Evolutionary conservation across 495 filamentous ascomycete species (phyloP), one percentile per base, ranked within the genome.

Genomic region (Xylaria telfairii): DNA sequence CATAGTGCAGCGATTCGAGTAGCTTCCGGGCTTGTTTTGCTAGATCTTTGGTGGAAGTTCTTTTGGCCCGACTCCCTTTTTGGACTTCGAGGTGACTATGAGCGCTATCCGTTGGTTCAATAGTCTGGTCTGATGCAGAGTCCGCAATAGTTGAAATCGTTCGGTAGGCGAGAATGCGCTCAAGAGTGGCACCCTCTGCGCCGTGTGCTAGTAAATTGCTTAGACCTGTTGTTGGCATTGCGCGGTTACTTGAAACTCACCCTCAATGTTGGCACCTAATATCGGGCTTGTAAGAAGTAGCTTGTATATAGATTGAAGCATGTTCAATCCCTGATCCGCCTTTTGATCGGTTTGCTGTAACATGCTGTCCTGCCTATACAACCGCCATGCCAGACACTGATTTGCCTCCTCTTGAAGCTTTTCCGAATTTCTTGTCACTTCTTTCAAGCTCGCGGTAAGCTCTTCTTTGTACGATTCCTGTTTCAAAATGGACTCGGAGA

Each of bases 391-490:
- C 17, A 41, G 49, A 19, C 65, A 67, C 5, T 67, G 65, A 4
- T 26, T 39, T 28, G 65, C 65, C 42, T 67, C 65, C 24, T 56
- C 47, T 32, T 32, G 21, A 13, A 67, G 37, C 32, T 41, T 67
- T 57, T 67, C 34, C 5, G 51, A 39, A 57, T 28, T 24, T n/a
- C 28, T 56, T 3, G n/a, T 44, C 21, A 67, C 51, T 28, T 67
- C 65, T 28, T 13, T 34, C 12, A 67, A 19, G 28, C 65, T 67
- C 10, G 17, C 8, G 2, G 51, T 54, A 2, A 67, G 47, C 5
- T 67, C 64, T 3, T 54, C 39, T 44, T 67, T 67, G 21, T 67
- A 67, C 51, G 49, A 54, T 49, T 7, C 34, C 21, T 67, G 65
- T 44, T 67, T 67, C 26, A 57, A 30, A 24, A 67, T 39, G 3